Base-by-base conservation (phyloP, 2,329 filamentous ascomycete species). In the Coleophoma crateriformis region DNA sequence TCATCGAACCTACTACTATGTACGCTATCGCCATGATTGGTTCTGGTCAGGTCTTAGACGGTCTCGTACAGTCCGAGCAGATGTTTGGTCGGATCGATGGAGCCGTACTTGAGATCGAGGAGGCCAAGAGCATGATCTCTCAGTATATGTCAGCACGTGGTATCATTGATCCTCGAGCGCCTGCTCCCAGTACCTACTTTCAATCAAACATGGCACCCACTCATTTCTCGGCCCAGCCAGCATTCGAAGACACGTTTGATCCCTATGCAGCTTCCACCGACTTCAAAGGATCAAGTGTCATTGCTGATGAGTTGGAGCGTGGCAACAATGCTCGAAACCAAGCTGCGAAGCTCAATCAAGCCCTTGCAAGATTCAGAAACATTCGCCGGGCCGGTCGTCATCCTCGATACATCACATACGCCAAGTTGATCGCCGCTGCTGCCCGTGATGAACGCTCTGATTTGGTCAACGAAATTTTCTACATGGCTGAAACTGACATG, bases 371-470 rank as follows among this genome's bases (percentile, higher is more conserved):
- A 59, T 89, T 97, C 71, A 88, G 85, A 66, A 96, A 95, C 71
- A 96, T 96, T 75, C 90, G 94, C 56, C 89, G 91, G 51, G 82
- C 88, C 63, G 91, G 92, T 55, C 85, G 90, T 64, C 90, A 96
- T 66, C 90, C 92, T 47, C 84, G 92, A 52, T 97, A 97, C 72
- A 94, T 96, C 68, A 96, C 91, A 1, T 96, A 97, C 61, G 90
- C 91, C 45, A 97, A 96, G 77, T 77, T 99, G 57, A 96, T 99
- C 62, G 85, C 87, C 44, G 88, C 89, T 51, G 91, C 92, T 56
- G 89, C 91, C 48, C 90, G 92, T 63, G 85, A 90, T 56, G 81
- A 87, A 62, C 90, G 91, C 63, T 81, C 89, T 69, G 85, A 87
- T 47, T 70, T 95, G 44, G 90, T 89, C 62, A 82, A 90, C 56